Evolutionary conservation across 768 basidiomycete species (phyloP).

Genomic region (Pleurotus djamor): DNA sequence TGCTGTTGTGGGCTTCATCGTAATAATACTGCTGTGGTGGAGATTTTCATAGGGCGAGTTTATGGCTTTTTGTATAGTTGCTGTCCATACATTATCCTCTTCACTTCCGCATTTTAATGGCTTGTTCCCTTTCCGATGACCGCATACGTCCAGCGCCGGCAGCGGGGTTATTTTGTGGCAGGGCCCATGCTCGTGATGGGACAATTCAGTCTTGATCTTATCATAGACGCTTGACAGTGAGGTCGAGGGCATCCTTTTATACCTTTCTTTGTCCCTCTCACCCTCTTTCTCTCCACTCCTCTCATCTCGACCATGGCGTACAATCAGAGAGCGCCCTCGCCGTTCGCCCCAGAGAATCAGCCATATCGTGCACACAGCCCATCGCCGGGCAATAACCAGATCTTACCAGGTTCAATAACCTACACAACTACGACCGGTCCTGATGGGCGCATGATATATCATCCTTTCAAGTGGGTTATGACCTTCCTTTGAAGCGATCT

Average conservation of each 20-base stretch:
- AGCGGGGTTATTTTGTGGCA: neutral
- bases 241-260: neutral
- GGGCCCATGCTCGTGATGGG: neutral
- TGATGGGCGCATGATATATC: slow-evolving; percentile 65
- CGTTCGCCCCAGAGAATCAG: slow-evolving; percentile 12
- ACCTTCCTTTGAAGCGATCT: slow-evolving; percentile 2
- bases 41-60: slow-evolving; percentile 51
- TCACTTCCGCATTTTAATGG: neutral
- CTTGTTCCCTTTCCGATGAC: neutral
- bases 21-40: slow-evolving; percentile 80
- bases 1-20: slow-evolving; percentile 74
- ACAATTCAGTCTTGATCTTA: slow-evolving; percentile 2
- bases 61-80: slow-evolving; percentile 7
- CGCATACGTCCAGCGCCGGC: too few species aligned
- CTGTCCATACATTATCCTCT: slow-evolving; percentile 10
- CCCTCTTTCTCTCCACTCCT: neutral
- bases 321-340: slow-evolving; percentile 18
- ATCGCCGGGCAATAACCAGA: slow-evolving; percentile 27
- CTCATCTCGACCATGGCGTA: slow-evolving; percentile 20
- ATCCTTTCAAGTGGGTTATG: slow-evolving; percentile 66
- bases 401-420: slow-evolving; percentile 67
- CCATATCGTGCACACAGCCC: slow-evolving; percentile 2
- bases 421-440: slow-evolving; percentile 64
- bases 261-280: neutral
- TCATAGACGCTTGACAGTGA: slow-evolving; percentile 1